These are phyloP conservation scores for Letharia columbiana DNA, from an alignment of 495 filamentous ascomycete species.

Conservation along the genomic window DNA sequence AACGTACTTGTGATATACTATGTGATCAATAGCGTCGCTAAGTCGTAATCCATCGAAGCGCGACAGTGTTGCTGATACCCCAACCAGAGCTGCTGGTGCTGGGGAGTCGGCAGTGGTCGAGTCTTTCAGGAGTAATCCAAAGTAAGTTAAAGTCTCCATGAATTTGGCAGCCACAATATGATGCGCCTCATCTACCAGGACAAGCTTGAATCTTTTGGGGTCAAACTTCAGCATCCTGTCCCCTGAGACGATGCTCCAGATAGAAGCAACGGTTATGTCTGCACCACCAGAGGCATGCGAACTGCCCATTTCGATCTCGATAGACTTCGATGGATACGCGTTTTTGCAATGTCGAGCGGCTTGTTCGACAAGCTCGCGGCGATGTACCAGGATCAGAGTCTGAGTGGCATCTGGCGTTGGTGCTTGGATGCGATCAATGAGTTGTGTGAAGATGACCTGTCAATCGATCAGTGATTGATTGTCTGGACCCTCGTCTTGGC, in stretches of 20 bases:
- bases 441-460: constrained; percentile 89
- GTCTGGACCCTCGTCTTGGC: constrained; percentile 15
- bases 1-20: constrained; percentile 77
- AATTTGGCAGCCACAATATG: constrained; percentile 86
- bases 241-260: constrained; percentile 66
- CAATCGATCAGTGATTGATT: background rate
- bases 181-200: constrained; percentile 97
- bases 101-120: constrained; percentile 2
- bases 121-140: constrained; percentile 52
- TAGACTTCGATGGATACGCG: constrained; percentile 66
- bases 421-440: constrained; percentile 69
- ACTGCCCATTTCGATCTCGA: constrained; percentile 88
- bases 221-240: constrained; percentile 76
- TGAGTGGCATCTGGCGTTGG: constrained; percentile 52
- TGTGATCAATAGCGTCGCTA: constrained; percentile 83
- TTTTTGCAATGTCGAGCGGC: constrained; percentile 72
- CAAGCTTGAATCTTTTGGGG: constrained; percentile 69
- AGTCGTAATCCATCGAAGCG: constrained; percentile 81
- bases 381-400: constrained; percentile 86
- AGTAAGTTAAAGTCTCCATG: constrained; percentile 60
- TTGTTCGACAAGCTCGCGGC: constrained; percentile 92
- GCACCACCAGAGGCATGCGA: constrained; percentile 63
- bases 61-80: constrained; percentile 89
- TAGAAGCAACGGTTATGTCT: constrained; percentile 91
- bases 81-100: constrained; percentile 63